phyloP scores from a whole-genome alignment of 805 yeast genomes.

The Ogataea paraovalis region DNA sequence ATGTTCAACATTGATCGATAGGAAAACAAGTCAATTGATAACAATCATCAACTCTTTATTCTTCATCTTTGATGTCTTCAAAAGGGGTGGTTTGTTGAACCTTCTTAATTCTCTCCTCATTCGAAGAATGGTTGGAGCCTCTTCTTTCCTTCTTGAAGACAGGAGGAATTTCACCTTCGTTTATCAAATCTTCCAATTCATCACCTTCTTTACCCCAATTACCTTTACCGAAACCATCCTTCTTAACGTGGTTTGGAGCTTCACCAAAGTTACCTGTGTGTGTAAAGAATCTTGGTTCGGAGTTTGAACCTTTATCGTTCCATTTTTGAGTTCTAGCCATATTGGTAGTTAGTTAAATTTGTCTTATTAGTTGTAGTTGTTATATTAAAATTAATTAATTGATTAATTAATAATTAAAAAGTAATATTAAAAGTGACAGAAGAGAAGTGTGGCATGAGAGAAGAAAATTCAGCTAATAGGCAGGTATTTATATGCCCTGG shows the following conservation, averaged over 20 bases:
- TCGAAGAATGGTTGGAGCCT: constrained; percentile 44
- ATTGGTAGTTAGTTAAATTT: neutral
- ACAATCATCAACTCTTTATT: neutral
- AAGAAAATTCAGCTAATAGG: neutral
- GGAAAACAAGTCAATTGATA: neutral
- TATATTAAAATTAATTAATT: neutral
- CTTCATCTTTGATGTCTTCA: neutral
- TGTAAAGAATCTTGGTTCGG: constrained; percentile 73
- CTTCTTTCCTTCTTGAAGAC: constrained; percentile 44
- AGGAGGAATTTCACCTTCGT: constrained; percentile 51
- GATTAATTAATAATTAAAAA: neutral
- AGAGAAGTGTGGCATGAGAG: neutral
- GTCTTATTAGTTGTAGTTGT: neutral
- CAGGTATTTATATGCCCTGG: neutral
- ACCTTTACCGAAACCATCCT: constrained; percentile 79
- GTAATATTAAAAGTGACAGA: neutral
- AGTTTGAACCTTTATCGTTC: constrained; percentile 39
- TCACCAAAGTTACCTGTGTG: constrained; percentile 66
- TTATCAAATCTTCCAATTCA: constrained; percentile 62
- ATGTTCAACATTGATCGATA: neutral
- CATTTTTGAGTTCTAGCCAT: constrained; percentile 80
- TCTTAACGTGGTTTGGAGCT: constrained; percentile 75
- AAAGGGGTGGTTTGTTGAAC: constrained; percentile 16
- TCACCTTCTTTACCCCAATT: constrained; percentile 88
- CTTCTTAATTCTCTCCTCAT: constrained; percentile 37